Base-by-base conservation (phyloP, 2,329 filamentous ascomycete species). In the Cephalotrichum gorgonifer region DNA sequence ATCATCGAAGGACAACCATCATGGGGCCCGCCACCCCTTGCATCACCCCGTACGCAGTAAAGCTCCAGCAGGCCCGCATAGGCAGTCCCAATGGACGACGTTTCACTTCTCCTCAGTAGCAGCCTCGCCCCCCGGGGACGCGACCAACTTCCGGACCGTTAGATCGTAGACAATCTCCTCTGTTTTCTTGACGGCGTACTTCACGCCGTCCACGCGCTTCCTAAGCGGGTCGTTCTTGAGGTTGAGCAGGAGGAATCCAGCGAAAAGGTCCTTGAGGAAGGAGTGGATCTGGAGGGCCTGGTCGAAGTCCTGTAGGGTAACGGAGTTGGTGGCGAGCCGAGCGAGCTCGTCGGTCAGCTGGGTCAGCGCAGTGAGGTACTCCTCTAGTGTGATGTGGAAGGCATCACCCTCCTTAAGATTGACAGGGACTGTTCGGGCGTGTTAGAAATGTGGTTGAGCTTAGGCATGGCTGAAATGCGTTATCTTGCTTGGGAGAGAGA, bases 101-200 rank as follows among this genome's bases (percentile, higher is more conserved):
- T 20, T 11, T 22, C 6, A 39, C 35, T 39, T 20, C n/a, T 22
- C 15, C n/a, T 39, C 17, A 23, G 27, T 20, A 17, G 22, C 20
- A 12, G 28, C 27, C 38, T 35, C 35, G 9, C 23, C 46, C 7
- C 38, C 46, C 4, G 46, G 46, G 7, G 47, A 30, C 3, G 47
- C 31, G 44, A 94, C 75, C 60, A 97, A 65, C 46, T 93, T 91
- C 51, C 93, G 79, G 61, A 98, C 70, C 23, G 87, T 91, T 50
- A 98, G 71, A 64, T 98, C 93, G 62, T 98, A 98, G 46, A 97
- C 91, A 12, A 98, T 89, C 62, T 97, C 93, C 72, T 98, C 93
- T 12, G 96, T 88, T 64, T 95, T 91, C 75, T 97, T 98, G 60
- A 98, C 88, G 59, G 86, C 85, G 63, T 98, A 98, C 74, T 98